Evolutionary conservation across 768 basidiomycete genomes (phyloP), one percentile per base, ranked within the genome.

Genomic region (Suillus subalutaceus): DNA sequence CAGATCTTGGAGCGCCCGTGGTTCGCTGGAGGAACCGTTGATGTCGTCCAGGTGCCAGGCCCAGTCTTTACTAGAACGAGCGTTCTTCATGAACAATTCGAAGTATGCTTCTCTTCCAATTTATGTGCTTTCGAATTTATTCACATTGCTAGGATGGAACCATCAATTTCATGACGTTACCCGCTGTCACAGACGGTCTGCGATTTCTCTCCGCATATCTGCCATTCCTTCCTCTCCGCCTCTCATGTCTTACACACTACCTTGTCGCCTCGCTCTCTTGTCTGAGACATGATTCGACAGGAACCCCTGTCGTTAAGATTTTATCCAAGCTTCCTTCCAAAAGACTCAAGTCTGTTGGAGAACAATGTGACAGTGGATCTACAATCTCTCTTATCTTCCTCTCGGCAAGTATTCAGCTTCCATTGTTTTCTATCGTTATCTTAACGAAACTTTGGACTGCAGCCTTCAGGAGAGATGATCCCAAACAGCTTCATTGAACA

Each of bases 11-110:
- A 86, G 63, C 85, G 91, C 9, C 92, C 91, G 0, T 95, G 93
- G 93, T 94, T 94, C 74, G 86, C 92, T 3, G 93, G 93, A 38
- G 92, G 92, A 2, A 92, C 88, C 0, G 92, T 94, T 26, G 87
- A 92, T 68, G 84, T 94, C 26, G 93, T 93, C 0, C 93, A 93
- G 73, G 93, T 92, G 6, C 92, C 93, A 12, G 93, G 92, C 2
- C 82, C 72, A 13, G 80, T 91, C 10, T 83, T 91, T 1, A 93
- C 90, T 7, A 81, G 86, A 64, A 80, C 88, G 3, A 73, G 77
- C 18, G 83, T 86, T 63, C 75, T 83, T 35, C 86, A 91, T 66
- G 92, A 93, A 72, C 90, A 86, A 67, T 93, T 94, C 65, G 93
- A 94, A 86, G 92, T 92, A 66, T 60, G 81, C 26, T 35, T 52